These are phyloP conservation scores for Huiozyma naganishii DNA, from an alignment of 805 yeast genomes.

Conservation along the genomic window DNA sequence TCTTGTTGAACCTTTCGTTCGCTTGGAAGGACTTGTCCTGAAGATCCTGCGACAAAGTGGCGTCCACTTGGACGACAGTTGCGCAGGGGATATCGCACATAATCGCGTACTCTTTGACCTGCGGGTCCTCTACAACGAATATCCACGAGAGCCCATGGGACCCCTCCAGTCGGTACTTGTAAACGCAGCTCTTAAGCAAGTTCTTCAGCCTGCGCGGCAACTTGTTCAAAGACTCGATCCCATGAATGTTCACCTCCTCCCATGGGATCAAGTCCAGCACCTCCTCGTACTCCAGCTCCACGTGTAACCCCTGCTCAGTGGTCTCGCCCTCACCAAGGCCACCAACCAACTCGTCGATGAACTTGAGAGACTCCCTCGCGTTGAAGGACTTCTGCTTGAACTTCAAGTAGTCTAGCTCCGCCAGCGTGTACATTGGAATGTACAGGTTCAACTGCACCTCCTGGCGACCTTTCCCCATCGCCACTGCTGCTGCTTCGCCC, in stretches of 20 bases:
- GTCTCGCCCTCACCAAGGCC: conserved; percentile 2
- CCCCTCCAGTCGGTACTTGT: conserved; percentile 38
- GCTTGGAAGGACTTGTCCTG: conserved; percentile 17
- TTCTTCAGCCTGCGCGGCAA: conserved; percentile 46
- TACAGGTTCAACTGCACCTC: conserved; percentile 32
- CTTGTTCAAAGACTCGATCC: conserved; percentile 8
- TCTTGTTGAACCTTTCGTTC: conserved; percentile 17
- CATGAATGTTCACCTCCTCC: conserved; percentile 13
- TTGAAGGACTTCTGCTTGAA: conserved; percentile 48
- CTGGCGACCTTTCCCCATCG: conserved; percentile 3
- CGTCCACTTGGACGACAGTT: conserved; percentile 23
- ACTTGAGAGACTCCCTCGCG: conserved; percentile 53
- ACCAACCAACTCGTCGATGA: conserved; percentile 37
- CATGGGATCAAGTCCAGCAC: conserved; percentile 18
- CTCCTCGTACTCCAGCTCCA: conserved; percentile 41
- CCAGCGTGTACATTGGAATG: conserved; percentile 43
- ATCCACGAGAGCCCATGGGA: conserved; percentile 37
- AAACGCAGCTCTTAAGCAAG: conserved; percentile 48
- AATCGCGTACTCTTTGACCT: conserved; percentile 44
- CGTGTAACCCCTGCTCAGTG: conserved; percentile 8
- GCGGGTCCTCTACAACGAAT: conserved; percentile 50
- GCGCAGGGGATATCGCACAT: conserved; percentile 42
- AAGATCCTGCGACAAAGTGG: conserved; percentile 16
- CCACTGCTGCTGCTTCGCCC: neutral
- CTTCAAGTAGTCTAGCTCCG: conserved; percentile 48